Conservation (phyloP, 2,329 filamentous ascomycete species). For the Cladosporium austrohemisphaericum region DNA sequence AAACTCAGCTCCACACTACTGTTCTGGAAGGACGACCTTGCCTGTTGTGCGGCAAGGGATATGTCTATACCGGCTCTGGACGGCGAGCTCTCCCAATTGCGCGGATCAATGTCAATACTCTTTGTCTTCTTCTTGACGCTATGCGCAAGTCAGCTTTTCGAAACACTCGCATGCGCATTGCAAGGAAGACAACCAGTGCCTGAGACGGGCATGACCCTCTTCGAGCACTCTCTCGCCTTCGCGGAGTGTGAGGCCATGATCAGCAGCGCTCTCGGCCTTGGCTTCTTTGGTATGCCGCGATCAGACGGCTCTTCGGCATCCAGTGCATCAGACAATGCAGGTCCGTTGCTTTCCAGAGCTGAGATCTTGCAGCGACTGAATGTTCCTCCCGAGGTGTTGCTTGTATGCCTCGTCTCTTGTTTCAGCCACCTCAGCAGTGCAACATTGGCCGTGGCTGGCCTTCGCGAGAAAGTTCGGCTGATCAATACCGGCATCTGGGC, state of each 20-base stretch:
- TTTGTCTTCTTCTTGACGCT: slow-evolving; percentile 71
- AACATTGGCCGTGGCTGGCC: slow-evolving; percentile 71
- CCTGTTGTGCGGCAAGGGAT: slow-evolving; percentile 69
- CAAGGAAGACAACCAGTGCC: slow-evolving; percentile 75
- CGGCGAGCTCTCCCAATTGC: slow-evolving; percentile 47
- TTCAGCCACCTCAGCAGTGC: slow-evolving; percentile 88
- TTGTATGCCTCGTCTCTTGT: slow-evolving; percentile 82
- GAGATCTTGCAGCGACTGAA: slow-evolving; percentile 74
- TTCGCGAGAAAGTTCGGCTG: slow-evolving; percentile 76
- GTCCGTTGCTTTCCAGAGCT: slow-evolving; percentile 27
- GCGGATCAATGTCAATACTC: slow-evolving; percentile 75
- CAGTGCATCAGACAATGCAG: slow-evolving; percentile 16
- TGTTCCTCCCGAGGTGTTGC: slow-evolving; percentile 80
- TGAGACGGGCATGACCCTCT: slow-evolving; percentile 93
- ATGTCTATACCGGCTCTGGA: slow-evolving; percentile 60
- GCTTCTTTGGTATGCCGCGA: slow-evolving; percentile 57
- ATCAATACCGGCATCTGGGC: slow-evolving; percentile 88
- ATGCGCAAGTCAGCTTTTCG: slow-evolving; percentile 76
- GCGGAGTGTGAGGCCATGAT: slow-evolving; percentile 90
- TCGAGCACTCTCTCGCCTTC: slow-evolving; percentile 93
- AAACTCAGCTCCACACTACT: slow-evolving; percentile 67
- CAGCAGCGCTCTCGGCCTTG: slow-evolving; percentile 71
- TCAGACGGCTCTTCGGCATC: slow-evolving; percentile 38
- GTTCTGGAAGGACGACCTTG: slow-evolving; percentile 67
- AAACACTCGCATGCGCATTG: slow-evolving; percentile 81